Conservation (phyloP, 345 rosid genomes). For the Sonneratia alba region DNA sequence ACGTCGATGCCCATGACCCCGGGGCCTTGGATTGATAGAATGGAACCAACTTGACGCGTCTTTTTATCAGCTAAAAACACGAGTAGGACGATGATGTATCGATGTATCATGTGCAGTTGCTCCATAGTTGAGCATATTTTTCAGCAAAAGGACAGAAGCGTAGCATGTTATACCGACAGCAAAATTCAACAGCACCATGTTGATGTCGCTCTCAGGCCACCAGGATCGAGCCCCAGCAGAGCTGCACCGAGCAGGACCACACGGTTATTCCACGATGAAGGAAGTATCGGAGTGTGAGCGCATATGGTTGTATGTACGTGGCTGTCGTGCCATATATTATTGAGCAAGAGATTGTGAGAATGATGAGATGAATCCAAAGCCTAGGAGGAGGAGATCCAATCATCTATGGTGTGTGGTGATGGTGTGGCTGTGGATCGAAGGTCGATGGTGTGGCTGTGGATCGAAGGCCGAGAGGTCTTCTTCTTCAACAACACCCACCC, state of each 20-base stretch:
- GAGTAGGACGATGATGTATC: too few species aligned
- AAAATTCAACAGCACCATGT: too few species aligned
- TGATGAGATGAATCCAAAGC: not conserved
- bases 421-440: conserved; percentile 4
- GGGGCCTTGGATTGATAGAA: too few species aligned
- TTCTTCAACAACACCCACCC: too few species aligned
- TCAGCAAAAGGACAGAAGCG: too few species aligned
- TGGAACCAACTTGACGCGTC: too few species aligned
- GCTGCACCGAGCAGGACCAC: not conserved
- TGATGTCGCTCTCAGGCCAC: not conserved
- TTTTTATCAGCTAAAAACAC: too few species aligned
- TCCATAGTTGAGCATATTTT: too few species aligned
- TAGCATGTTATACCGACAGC: not conserved
- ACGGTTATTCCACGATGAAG: not conserved
- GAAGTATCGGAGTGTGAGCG: not conserved
- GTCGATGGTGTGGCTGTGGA: conserved; percentile 9
- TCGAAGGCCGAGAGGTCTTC: conserved; percentile 25
- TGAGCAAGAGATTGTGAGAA: not conserved
- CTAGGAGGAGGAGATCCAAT: too few species aligned
- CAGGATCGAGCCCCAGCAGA: not conserved
- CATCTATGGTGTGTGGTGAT: too few species aligned
- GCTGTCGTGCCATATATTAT: not conserved
- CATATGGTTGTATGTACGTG: not conserved
- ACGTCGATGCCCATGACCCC: not conserved
- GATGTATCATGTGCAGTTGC: too few species aligned